phyloP scores from a whole-genome alignment of 441 rosid genomes.

The Capsella rubella region DNA sequence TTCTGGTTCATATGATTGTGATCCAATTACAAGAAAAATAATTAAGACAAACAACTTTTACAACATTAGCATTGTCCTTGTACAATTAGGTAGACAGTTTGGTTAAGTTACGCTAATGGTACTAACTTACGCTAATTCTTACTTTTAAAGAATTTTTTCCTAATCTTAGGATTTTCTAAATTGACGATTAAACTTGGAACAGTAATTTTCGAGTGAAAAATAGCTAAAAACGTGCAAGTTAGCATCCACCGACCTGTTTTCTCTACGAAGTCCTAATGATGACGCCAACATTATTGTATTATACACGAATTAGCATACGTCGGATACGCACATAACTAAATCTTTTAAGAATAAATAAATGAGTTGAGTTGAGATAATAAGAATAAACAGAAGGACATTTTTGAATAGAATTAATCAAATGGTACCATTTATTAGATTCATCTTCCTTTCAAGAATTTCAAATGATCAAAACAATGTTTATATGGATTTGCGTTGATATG shows the following conservation, averaged over 20 bases:
- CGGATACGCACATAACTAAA: constrained; percentile 6
- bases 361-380: not conserved
- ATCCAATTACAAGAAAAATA: not conserved
- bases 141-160: constrained; percentile 9
- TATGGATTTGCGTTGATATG: not conserved
- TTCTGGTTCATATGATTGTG: constrained; percentile 6
- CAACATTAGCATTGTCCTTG: constrained; percentile 19
- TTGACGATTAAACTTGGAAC: constrained; percentile 16
- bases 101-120: constrained; percentile 4
- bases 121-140: too few relatives aligned
- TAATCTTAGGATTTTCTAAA: constrained; percentile 36
- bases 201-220: not conserved
- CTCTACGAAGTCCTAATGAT: constrained; percentile 1
- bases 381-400: not conserved
- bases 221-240: constrained; percentile 34
- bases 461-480: not conserved
- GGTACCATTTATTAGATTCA: not conserved
- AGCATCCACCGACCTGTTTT: constrained; percentile 31
- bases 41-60: not conserved
- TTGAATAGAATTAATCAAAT: too few relatives aligned
- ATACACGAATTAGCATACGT: constrained; percentile 14
- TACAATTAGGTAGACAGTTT: constrained; percentile 23
- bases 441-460: not conserved
- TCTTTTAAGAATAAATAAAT: not conserved
- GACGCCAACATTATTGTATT: constrained; percentile 9